Evolutionary conservation across 2,329 filamentous ascomycete genomes (phyloP).

Genomic region (Dothiorella sarmentorum): DNA sequence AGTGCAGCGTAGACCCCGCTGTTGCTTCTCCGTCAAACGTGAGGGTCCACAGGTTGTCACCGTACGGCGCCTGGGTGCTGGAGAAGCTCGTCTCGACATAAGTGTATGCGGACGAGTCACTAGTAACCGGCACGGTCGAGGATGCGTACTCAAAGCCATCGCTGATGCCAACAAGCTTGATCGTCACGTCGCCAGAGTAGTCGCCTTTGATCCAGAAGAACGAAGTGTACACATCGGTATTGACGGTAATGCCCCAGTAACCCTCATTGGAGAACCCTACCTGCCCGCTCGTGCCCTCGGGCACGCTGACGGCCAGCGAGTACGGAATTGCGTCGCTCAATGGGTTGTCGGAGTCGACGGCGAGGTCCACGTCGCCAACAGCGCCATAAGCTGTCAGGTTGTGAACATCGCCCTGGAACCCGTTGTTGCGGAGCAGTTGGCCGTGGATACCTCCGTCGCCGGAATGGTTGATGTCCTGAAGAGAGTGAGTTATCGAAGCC

Average conservation of each 20-base stretch:
- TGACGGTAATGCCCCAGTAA: slow-evolving; percentile 20
- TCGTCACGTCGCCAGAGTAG: slow-evolving; percentile 27
- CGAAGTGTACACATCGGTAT: slow-evolving; percentile 10
- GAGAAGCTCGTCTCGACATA: slow-evolving; percentile 7
- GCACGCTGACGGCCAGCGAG: slow-evolving; percentile 15
- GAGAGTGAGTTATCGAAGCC: too few relatives aligned
- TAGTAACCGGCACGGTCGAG: neutral
- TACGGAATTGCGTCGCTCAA: slow-evolving; percentile 9
- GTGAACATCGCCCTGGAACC: slow-evolving; percentile 19
- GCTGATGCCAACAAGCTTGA: slow-evolving; percentile 10
- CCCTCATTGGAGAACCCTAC: slow-evolving; percentile 19
- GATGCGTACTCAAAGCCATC: slow-evolving; percentile 15
- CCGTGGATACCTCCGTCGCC: slow-evolving; percentile 18
- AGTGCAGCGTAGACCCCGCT: slow-evolving; percentile 10
- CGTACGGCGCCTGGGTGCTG: slow-evolving; percentile 14
- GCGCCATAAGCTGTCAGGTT: slow-evolving; percentile 30
- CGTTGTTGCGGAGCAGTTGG: slow-evolving; percentile 19
- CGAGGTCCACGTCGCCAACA: slow-evolving; percentile 28
- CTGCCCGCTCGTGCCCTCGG: neutral
- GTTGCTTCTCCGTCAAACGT: slow-evolving; percentile 12
- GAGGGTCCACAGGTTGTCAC: slow-evolving; percentile 18
- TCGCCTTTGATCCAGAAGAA: slow-evolving; percentile 26
- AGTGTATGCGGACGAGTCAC: neutral
- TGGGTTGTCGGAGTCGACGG: slow-evolving; percentile 15
- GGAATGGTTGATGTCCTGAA: slow-evolving; percentile 20